Evolutionary conservation across 73 alveolate genomes (phyloP).

Genomic region (Uronychia setigera): DNA sequence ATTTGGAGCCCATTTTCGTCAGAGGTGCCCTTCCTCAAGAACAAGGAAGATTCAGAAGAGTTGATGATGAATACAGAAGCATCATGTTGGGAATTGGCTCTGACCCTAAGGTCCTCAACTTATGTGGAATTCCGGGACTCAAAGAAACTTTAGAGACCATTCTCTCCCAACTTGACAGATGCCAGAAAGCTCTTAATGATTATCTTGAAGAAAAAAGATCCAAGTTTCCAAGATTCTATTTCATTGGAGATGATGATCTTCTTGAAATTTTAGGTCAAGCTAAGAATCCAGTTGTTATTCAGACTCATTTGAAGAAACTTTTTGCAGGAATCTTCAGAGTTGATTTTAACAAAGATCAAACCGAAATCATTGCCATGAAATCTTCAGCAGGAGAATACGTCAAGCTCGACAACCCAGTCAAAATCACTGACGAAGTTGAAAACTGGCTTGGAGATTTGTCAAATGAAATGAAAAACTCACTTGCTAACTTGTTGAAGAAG

Average conservation of each 20-base stretch:
- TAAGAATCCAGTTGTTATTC: conserved; percentile 97
- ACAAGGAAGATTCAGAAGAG: conserved; percentile 98
- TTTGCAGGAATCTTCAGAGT: conserved; percentile 98
- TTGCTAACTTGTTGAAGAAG: conserved; percentile 71
- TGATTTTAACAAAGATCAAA: conserved; percentile 90
- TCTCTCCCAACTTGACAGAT: conserved; percentile 97
- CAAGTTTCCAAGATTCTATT: conserved; percentile 99
- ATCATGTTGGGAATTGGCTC: conserved; percentile 93
- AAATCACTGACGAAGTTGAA: conserved; percentile 97
- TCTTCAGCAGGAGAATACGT: conserved; percentile 97
- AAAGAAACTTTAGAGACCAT: conserved; percentile 97
- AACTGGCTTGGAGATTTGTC: conserved; percentile 98
- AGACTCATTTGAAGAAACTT: conserved; percentile 98
- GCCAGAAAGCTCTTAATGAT: conserved; percentile 99
- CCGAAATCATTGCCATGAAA: conserved; percentile 94
- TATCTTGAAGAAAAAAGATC: conserved; percentile 98
- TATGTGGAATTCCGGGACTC: conserved; percentile 93
- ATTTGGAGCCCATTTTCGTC: conserved; percentile 99
- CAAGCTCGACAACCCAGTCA: conserved; percentile 76
- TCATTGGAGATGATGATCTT: conserved; percentile 99
- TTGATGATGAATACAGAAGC: conserved; percentile 97
- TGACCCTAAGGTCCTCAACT: conserved; percentile 90
- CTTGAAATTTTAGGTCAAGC: conserved; percentile 99
- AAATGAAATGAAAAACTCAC: conserved; percentile 96
- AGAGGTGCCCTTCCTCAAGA: conserved; percentile 99